Percentiles rank a stretch among this genome's conserved stretches.
Evolutionary conservation across 148 eudicot species (phyloP).

Genomic region (Rhododendron ovatum): DNA sequence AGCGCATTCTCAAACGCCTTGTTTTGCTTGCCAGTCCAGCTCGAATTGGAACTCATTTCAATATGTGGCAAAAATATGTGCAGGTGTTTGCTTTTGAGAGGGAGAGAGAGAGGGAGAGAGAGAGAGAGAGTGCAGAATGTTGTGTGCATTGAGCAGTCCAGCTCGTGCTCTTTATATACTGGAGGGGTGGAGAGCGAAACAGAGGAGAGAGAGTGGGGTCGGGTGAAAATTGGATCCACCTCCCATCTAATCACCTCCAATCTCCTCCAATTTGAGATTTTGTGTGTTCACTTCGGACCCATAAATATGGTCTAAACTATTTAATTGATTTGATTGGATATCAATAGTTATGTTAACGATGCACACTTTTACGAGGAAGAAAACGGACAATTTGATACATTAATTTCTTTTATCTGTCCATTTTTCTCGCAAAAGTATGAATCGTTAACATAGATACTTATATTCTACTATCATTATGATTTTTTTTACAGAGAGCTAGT

Average conservation of each 20-base stretch:
- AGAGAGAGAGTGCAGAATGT: background rate
- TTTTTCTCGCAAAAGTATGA: background rate
- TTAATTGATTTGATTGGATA: too few species aligned
- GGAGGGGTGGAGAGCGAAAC: background rate
- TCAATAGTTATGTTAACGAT: background rate
- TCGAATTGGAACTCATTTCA: conserved; percentile 7
- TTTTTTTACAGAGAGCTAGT: background rate
- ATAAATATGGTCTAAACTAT: background rate
- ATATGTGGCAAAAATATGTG: background rate
- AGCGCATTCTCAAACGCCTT: conserved; percentile 17
- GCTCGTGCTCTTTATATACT: background rate
- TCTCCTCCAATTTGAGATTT: background rate
- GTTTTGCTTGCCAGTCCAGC: conserved; percentile 16
- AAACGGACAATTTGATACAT: too few species aligned
- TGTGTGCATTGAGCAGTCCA: background rate
- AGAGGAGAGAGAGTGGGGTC: background rate
- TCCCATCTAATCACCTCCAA: background rate
- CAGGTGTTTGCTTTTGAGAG: background rate
- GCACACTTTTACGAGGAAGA: background rate
- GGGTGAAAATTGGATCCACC: background rate
- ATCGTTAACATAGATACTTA: background rate
- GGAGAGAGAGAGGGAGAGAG: too few species aligned
- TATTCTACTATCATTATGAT: background rate
- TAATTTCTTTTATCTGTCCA: too few species aligned
- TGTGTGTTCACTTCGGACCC: too few species aligned